These are phyloP conservation scores for Apophysomyces variabilis DNA, from an alignment of 371 early-diverging fungal species.

Conservation along the genomic window DNA sequence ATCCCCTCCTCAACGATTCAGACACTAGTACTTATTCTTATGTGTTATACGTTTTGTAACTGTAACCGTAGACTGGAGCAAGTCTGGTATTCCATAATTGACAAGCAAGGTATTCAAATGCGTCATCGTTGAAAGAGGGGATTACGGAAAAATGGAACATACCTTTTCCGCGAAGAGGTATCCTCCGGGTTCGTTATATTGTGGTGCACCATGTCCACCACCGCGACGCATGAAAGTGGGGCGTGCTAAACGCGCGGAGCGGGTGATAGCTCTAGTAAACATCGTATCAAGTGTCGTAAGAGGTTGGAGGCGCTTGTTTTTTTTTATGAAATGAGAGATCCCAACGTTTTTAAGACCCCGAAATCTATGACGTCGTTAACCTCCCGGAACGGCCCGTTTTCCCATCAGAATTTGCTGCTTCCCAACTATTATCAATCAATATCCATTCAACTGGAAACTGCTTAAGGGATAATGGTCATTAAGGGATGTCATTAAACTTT, in stretches of 20 bases:
- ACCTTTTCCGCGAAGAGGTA: slow-evolving; percentile 74
- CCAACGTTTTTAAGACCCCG: neutral
- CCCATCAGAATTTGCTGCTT: too few species aligned
- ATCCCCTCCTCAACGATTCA: too few species aligned
- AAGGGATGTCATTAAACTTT: too few species aligned
- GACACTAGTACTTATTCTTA: too few species aligned
- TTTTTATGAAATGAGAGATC: neutral
- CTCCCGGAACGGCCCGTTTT: too few species aligned
- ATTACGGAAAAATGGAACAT: slow-evolving; percentile 17
- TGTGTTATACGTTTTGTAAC: too few species aligned
- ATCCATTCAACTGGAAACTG: too few species aligned
- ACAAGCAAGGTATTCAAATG: neutral
- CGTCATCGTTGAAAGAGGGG: slow-evolving; percentile 9
- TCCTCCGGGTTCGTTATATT: slow-evolving; percentile 68
- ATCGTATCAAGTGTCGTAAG: slow-evolving; percentile 18
- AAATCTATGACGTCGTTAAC: too few species aligned
- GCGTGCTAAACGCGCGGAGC: slow-evolving; percentile 55
- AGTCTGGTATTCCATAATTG: too few species aligned
- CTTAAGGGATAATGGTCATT: too few species aligned
- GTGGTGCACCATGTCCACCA: slow-evolving; percentile 57
- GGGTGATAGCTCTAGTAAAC: slow-evolving; percentile 51
- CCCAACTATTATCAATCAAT: too few species aligned
- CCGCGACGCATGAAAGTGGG: slow-evolving; percentile 54
- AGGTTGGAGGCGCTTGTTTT: neutral
- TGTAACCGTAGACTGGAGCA: too few species aligned